These are phyloP conservation scores for Penicillium expansum DNA, from an alignment of 2,329 filamentous ascomycete species.

Conservation along the genomic window DNA sequence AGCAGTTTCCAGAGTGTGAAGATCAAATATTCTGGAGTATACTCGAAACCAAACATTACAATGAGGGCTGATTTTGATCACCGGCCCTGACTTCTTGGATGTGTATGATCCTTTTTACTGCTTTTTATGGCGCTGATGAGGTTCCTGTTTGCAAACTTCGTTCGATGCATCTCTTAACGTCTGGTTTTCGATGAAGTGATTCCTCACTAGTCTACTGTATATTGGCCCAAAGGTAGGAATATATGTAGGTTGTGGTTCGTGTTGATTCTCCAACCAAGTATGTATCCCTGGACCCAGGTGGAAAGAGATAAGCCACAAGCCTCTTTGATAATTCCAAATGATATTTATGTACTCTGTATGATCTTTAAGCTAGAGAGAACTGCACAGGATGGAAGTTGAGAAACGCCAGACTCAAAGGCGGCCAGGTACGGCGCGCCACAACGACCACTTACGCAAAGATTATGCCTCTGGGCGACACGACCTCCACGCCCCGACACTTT, in stretches of 20 bases:
- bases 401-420: neutral
- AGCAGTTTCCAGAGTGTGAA: neutral
- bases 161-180: neutral
- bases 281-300: neutral
- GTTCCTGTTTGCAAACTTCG: too few species aligned
- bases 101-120: too few species aligned
- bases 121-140: too few species aligned
- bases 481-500: neutral
- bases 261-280: neutral
- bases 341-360: neutral
- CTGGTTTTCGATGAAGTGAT: neutral
- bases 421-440: neutral
- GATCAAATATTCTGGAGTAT: neutral
- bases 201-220: too few species aligned
- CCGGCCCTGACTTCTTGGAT: neutral
- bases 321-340: neutral
- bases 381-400: neutral
- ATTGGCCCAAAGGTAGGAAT: neutral
- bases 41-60: neutral
- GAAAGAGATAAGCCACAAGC: neutral
- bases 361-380: neutral
- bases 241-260: neutral
- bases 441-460: constrained; percentile 1
- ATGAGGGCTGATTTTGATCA: neutral
- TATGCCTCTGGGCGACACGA: constrained; percentile 6